These are phyloP conservation scores for Strombidium stylifer DNA, from an alignment of 73 alveolate species.

Conservation along the genomic window DNA sequence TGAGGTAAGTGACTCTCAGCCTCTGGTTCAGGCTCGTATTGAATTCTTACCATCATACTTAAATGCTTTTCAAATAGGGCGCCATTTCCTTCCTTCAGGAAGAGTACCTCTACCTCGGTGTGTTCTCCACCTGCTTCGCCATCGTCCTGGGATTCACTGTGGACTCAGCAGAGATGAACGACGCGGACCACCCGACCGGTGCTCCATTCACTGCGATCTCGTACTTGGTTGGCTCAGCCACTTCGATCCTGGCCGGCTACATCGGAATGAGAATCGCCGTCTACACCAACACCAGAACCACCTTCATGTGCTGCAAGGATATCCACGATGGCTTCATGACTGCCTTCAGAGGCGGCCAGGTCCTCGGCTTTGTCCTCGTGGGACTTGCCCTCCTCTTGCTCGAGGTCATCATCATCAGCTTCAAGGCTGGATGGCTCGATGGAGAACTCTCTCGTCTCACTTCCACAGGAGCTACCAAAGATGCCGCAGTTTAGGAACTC, in stretches of 20 bases:
- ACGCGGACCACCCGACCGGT: too few relatives aligned
- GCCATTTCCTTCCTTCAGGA: slow-evolving; percentile 75
- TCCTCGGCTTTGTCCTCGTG: slow-evolving; percentile 84
- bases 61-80: slow-evolving; percentile 49
- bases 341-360: slow-evolving; percentile 92
- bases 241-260: slow-evolving; percentile 82
- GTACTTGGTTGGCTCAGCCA: slow-evolving; percentile 76
- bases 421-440: slow-evolving; percentile 46
- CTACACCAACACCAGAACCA: slow-evolving; percentile 69
- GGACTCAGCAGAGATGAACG: slow-evolving; percentile 17
- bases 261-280: slow-evolving; percentile 91
- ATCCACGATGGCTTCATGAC: slow-evolving; percentile 59
- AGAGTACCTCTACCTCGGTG: slow-evolving; percentile 69
- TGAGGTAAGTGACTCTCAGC: slow-evolving; percentile 24
- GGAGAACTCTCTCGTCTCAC: slow-evolving; percentile 2
- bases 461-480: background rate
- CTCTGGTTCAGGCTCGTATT: background rate
- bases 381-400: slow-evolving; percentile 76
- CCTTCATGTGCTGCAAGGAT: slow-evolving; percentile 56
- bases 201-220: slow-evolving; percentile 66
- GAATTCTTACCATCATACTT: background rate
- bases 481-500: slow-evolving; percentile 2
- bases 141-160: slow-evolving; percentile 35
- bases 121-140: slow-evolving; percentile 51
- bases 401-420: slow-evolving; percentile 55